Conservation (phyloP, 2,329 filamentous ascomycete genomes). For the Stagonosporopsis tanaceti region DNA sequence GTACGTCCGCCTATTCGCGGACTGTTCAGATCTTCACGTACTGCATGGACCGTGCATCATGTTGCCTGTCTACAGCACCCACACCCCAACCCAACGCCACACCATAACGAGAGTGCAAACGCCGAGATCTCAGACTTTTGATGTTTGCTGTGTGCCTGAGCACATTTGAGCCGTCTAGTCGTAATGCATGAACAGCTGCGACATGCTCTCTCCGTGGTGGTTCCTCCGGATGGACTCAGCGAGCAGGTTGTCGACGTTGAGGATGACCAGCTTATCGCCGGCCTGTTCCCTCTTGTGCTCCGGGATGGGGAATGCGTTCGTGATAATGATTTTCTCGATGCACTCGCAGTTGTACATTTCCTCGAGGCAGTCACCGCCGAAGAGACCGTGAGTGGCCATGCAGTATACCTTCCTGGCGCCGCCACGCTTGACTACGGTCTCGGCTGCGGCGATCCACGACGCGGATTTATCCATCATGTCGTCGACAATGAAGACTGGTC, state of each 20-base stretch:
- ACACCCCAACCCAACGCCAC: neutral
- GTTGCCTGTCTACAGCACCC: neutral
- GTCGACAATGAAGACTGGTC: conserved; percentile 92
- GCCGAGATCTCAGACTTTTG: neutral
- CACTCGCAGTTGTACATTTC: conserved; percentile 92
- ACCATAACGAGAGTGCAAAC: neutral
- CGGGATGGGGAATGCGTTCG: conserved; percentile 94
- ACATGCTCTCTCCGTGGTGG: conserved; percentile 90
- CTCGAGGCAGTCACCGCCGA: conserved; percentile 86
- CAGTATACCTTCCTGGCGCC: conserved; percentile 93
- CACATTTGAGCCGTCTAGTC: conserved; percentile 29
- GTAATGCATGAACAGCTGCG: conserved; percentile 58
- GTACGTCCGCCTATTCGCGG: neutral
- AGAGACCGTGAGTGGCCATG: conserved; percentile 95
- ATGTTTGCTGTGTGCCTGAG: neutral
- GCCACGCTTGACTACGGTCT: conserved; percentile 94
- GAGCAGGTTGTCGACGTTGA: conserved; percentile 87
- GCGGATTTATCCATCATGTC: conserved; percentile 99
- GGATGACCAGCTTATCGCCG: conserved; percentile 80
- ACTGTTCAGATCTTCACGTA: neutral
- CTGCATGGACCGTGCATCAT: neutral
- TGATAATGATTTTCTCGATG: conserved; percentile 93
- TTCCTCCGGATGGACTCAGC: conserved; percentile 94
- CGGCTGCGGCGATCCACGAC: conserved; percentile 96
- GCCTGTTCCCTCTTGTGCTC: conserved; percentile 73